phyloP scores from a whole-genome alignment of 306 rosid species.

The Malus asiatica region DNA sequence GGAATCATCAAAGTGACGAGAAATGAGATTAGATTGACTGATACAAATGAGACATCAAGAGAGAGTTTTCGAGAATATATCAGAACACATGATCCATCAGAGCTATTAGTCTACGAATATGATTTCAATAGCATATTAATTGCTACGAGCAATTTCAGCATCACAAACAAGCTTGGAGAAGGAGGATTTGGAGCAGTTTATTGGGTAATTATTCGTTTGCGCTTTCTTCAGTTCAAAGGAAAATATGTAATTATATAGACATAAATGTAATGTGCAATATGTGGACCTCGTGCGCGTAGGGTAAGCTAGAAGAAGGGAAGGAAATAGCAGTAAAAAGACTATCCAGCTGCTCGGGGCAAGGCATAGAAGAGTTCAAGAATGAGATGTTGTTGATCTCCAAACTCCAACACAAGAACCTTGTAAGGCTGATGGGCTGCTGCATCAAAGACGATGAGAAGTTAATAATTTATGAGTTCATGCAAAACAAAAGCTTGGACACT shows the following conservation, averaged over 20 bases:
- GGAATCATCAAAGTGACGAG: background rate
- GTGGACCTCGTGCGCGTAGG: constrained; percentile 9
- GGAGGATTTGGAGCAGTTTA: constrained; percentile 28
- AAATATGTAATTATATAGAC: background rate
- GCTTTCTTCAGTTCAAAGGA: background rate
- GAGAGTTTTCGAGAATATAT: background rate
- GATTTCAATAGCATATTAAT: background rate
- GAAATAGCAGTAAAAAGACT: constrained; percentile 31
- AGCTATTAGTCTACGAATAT: background rate
- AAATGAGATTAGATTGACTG: background rate
- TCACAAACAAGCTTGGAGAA: constrained; percentile 21
- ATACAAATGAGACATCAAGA: too few species aligned
- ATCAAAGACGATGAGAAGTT: constrained; percentile 13
- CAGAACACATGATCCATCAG: background rate
- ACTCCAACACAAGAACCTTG: constrained; percentile 41
- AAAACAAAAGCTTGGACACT: constrained; percentile 22
- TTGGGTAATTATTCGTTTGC: background rate
- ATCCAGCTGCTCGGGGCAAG: constrained; percentile 28
- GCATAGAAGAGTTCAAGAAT: constrained; percentile 27
- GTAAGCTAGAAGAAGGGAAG: constrained; percentile 22
- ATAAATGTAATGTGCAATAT: background rate
- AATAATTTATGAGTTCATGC: constrained; percentile 21
- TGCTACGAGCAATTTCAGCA: constrained; percentile 13
- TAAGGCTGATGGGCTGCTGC: constrained; percentile 20
- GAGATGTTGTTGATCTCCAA: constrained; percentile 28